Evolutionary conservation across 2,329 filamentous ascomycete genomes (phyloP).

Genomic region (Ceratocystis albifundus): DNA sequence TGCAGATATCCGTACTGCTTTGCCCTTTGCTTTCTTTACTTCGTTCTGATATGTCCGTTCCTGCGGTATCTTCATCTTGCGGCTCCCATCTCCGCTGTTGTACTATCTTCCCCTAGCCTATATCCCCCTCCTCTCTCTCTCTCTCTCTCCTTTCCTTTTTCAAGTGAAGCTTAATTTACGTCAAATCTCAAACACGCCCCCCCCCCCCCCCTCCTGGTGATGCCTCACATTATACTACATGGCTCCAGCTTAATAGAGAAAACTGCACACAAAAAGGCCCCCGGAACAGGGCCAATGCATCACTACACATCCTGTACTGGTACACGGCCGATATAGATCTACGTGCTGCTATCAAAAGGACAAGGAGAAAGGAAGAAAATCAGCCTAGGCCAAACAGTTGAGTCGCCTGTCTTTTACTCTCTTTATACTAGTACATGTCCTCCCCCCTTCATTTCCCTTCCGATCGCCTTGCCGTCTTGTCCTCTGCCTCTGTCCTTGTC

Average conservation of each 20-base stretch:
- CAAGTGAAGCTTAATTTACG: slow-evolving; percentile 9
- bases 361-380: neutral
- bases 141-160: neutral
- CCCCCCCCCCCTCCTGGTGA: neutral
- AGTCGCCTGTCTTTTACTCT: neutral
- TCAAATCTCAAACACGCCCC: slow-evolving; percentile 19
- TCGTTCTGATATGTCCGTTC: neutral
- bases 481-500: slow-evolving; percentile 16
- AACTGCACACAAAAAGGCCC: neutral
- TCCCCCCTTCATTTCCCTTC: too few species aligned
- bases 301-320: neutral
- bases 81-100: neutral
- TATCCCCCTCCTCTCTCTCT: neutral
- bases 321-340: neutral
- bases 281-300: neutral
- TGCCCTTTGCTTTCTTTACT: slow-evolving; percentile 4
- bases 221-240: neutral
- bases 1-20: neutral
- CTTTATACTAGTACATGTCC: neutral
- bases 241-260: neutral
- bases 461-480: too few species aligned
- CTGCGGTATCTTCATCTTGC: neutral
- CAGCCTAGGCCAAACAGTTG: neutral
- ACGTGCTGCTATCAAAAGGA: neutral
- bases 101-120: neutral